phyloP scores from a whole-genome alignment of 805 yeast species.

The Tetrapisispora namnaoensis region DNA sequence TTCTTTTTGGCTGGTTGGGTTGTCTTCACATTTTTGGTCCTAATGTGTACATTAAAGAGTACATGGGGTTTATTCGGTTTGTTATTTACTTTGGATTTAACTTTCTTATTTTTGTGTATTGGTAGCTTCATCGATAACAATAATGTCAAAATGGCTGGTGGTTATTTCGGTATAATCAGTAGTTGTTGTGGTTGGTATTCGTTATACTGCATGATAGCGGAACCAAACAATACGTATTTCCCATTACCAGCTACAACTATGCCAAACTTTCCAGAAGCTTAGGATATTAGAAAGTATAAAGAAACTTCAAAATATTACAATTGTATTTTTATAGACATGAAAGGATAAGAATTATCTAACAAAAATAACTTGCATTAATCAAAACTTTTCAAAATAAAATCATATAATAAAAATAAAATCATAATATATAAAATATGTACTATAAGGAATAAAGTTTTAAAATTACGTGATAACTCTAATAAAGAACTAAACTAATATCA shows the following conservation, averaged over 20 bases:
- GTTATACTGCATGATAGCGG: conserved; percentile 54
- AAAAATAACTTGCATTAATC: not conserved
- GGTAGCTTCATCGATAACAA: conserved; percentile 42
- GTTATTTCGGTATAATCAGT: conserved; percentile 48
- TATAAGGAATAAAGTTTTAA: not conserved
- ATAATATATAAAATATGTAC: not conserved
- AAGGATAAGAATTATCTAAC: not conserved
- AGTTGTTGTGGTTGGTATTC: conserved; percentile 53
- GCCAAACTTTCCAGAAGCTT: conserved; percentile 36
- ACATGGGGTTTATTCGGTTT: conserved; percentile 50
- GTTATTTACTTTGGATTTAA: conserved; percentile 43
- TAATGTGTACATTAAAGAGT: conserved; percentile 48
- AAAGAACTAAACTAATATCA: not conserved
- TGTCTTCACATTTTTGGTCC: conserved; percentile 50
- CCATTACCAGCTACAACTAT: conserved; percentile 42
- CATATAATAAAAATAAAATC: not conserved
- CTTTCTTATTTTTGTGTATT: conserved; percentile 42
- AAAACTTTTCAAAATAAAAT: not conserved
- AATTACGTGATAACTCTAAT: not conserved
- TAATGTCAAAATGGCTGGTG: conserved; percentile 46
- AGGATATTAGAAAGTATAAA: not conserved
- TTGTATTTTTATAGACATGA: not conserved
- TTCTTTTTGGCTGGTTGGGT: conserved; percentile 55
- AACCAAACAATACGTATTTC: conserved; percentile 48
- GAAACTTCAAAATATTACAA: not conserved